Evolutionary conservation across 768 basidiomycete genomes (phyloP).

Genomic region (Lactarius hatsudake): DNA sequence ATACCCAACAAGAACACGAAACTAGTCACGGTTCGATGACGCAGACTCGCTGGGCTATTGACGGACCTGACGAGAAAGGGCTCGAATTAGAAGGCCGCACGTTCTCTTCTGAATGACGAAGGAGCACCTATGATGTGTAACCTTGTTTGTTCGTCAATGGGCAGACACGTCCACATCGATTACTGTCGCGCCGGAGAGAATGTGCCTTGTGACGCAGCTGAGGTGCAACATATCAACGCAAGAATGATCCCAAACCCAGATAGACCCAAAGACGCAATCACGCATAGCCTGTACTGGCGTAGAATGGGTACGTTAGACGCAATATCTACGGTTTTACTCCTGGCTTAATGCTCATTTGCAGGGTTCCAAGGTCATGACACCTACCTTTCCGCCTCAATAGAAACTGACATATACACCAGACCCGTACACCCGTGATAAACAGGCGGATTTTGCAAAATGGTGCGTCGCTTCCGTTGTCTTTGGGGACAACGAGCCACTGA

Average conservation of each 20-base stretch:
- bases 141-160: conserved; percentile 52
- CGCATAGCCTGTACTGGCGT: conserved; percentile 55
- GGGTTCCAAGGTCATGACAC: conserved; percentile 49
- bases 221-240: conserved; percentile 45
- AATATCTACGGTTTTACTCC: conserved; percentile 9
- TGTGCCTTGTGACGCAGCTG: conserved; percentile 41
- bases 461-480: conserved; percentile 29
- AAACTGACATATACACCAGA: conserved; percentile 35
- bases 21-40: conserved; percentile 66
- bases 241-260: conserved; percentile 47
- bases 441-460: conserved; percentile 53
- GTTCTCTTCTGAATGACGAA: conserved; percentile 51
- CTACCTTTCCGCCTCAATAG: neutral
- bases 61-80: conserved; percentile 47
- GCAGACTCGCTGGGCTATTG: conserved; percentile 53
- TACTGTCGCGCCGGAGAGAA: conserved; percentile 47
- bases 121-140: conserved; percentile 66
- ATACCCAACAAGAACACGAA: conserved; percentile 58
- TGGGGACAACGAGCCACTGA: neutral
- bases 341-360: conserved; percentile 24
- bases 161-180: conserved; percentile 58
- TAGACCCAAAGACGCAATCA: conserved; percentile 50
- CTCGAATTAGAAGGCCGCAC: conserved; percentile 55
- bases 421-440: conserved; percentile 59
- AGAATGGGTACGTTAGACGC: conserved; percentile 44